Evolutionary conservation across 345 rosid genomes (phyloP).

Genomic region (Euphorbia peplus): DNA sequence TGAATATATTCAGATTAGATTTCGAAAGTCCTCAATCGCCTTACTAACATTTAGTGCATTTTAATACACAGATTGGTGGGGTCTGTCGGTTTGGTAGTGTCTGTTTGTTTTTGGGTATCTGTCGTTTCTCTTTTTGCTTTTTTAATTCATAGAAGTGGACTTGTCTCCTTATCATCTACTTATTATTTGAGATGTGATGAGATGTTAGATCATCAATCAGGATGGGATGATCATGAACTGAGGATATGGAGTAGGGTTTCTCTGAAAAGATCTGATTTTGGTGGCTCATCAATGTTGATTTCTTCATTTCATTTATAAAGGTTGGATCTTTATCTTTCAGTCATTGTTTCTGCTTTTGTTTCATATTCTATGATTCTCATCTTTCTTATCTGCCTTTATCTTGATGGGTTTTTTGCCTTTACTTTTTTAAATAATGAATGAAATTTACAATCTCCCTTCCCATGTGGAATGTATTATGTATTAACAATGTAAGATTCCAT

Average conservation of each 20-base stretch:
- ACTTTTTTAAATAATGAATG: no score
- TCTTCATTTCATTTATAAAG: not conserved
- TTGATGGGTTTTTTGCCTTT: not conserved
- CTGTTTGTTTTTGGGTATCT: not conserved
- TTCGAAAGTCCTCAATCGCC: no score
- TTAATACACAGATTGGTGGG: no score
- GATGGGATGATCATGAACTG: not conserved
- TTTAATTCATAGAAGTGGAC: not conserved
- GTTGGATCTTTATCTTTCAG: slow-evolving; percentile 3
- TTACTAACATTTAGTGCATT: no score
- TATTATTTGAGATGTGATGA: not conserved
- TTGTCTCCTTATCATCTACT: not conserved
- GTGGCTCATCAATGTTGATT: not conserved
- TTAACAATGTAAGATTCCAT: no score
- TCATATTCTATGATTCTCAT: not conserved
- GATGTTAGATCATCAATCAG: slow-evolving; percentile 7
- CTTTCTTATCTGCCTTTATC: not conserved
- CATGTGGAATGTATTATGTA: no score
- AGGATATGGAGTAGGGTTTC: not conserved
- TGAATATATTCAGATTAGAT: no score
- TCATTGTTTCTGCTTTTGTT: not conserved
- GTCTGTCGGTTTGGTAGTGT: not conserved
- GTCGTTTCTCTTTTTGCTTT: not conserved
- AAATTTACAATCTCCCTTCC: no score
- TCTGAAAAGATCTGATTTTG: not conserved